Conservation (phyloP, 169 alveolate genomes). For the Plasmodium adleri region DNA sequence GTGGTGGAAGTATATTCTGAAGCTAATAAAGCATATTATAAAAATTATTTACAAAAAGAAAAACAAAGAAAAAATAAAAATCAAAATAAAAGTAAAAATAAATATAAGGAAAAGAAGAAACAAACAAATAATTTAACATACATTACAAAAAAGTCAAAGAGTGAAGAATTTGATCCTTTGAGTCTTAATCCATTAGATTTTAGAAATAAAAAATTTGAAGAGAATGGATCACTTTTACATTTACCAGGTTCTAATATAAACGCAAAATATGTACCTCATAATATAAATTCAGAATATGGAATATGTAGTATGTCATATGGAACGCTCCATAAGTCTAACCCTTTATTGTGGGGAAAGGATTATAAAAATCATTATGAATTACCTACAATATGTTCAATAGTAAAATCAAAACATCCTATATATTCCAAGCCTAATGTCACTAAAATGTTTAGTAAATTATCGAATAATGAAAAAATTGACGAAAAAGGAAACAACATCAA, state of each 20-base stretch:
- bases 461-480: too few species aligned
- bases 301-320: slow-evolving; percentile 65
- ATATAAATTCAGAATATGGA: slow-evolving; percentile 42
- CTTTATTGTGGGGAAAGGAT: slow-evolving; percentile 68
- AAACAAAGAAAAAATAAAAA: slow-evolving; percentile 16
- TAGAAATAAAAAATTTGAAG: slow-evolving; percentile 68
- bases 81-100: slow-evolving; percentile 20
- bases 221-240: slow-evolving; percentile 69
- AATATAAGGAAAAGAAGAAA: slow-evolving; percentile 44
- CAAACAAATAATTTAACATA: background rate
- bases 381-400: slow-evolving; percentile 77
- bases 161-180: slow-evolving; percentile 57
- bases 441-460: too few species aligned
- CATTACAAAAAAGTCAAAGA: slow-evolving; percentile 29
- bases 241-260: slow-evolving; percentile 63
- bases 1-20: slow-evolving; percentile 73
- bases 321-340: slow-evolving; percentile 74
- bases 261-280: slow-evolving; percentile 44
- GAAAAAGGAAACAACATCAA: too few species aligned
- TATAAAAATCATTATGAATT: slow-evolving; percentile 74
- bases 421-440: slow-evolving; percentile 38
- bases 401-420: slow-evolving; percentile 77
- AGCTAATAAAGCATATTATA: slow-evolving; percentile 73
- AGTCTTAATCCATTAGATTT: slow-evolving; percentile 56
- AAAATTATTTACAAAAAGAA: slow-evolving; percentile 39